phyloP scores from a whole-genome alignment of 2,329 filamentous ascomycete genomes.

The Diaporthe aspalathi region DNA sequence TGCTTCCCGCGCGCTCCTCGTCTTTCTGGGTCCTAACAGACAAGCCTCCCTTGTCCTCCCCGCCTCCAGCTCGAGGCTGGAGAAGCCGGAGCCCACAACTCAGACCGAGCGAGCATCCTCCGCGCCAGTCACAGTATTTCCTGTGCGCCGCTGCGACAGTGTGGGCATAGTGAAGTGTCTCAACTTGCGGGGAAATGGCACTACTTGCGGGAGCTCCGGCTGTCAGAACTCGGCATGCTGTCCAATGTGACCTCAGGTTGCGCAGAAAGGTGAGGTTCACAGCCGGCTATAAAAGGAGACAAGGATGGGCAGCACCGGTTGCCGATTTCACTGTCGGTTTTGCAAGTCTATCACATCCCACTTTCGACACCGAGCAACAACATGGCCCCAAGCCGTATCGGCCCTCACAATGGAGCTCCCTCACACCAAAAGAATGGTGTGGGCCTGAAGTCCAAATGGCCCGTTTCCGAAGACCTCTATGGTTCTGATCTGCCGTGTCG shows the following conservation, averaged over 20 bases:
- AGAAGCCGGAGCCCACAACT: constrained; percentile 2
- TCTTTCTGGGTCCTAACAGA: background rate
- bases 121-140: background rate
- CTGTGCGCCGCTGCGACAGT: background rate
- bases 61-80: background rate
- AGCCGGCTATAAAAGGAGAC: background rate
- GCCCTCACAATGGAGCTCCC: background rate
- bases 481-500: constrained; percentile 41
- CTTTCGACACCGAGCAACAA: background rate
- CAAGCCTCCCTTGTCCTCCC: background rate
- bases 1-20: background rate
- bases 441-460: constrained; percentile 28
- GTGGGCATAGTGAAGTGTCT: background rate
- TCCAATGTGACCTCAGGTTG: background rate
- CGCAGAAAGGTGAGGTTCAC: background rate
- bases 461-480: constrained; percentile 18
- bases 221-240: background rate
- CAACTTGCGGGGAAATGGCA: constrained; percentile 20
- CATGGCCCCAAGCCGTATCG: constrained; percentile 27
- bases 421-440: background rate
- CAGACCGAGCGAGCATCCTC: background rate
- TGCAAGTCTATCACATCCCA: background rate
- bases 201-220: background rate
- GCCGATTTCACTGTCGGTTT: too few relatives aligned
- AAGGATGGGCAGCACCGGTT: too few relatives aligned